Evolutionary conservation across 495 filamentous ascomycete species (phyloP), one percentile per base, ranked within the genome.

Genomic region (Penicillium lividum): DNA sequence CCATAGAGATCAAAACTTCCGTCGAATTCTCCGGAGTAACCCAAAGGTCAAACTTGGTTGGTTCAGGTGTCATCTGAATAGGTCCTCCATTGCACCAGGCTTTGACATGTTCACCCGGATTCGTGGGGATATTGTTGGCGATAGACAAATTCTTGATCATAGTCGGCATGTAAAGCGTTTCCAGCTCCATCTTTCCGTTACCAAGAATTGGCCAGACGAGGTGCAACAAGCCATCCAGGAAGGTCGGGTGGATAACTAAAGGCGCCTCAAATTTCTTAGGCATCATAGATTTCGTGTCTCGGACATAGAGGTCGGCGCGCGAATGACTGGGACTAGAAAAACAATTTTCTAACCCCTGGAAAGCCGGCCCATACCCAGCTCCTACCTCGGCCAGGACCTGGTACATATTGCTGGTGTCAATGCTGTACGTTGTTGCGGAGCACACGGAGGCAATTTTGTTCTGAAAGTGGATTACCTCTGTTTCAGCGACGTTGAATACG

Each of bases 111-210:
- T 68, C 63, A 13, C 74, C 74, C 46, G 65, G 51, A 1, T 16
- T 49, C 4, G 63, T 68, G 7, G 68, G 57, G 4, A 71, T 63
- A 6, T 60, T 57, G 33, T 49, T 50, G 25, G 61, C 62, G 43
- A 77, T 64, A 10, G 44, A 64, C 25, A 75, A 36, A 16, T 61
- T 61, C 42, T 73, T 73, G 36, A 79, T 67, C 48, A 70, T 64
- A 5, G 73, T 74, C 0, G 77, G 77, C 70, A 79, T 76, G 63
- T 78, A 79, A 27, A 79, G 62, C 0, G 68, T 68, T 3, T 73
- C 67, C n/a, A 76, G 59, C 10, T 70, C 61, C 57, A 65, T 70
- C n/a, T 72, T 62, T 7, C 75, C 77, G 15, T 76, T 68, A 5
- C 77, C 75, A 13, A 79, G 61, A 28, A 79, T 72, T 0, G 74